Evolutionary conservation across 257 asterid genomes (phyloP), one percentile per base, ranked within the genome.

Genomic region (Lycium barbarum): DNA sequence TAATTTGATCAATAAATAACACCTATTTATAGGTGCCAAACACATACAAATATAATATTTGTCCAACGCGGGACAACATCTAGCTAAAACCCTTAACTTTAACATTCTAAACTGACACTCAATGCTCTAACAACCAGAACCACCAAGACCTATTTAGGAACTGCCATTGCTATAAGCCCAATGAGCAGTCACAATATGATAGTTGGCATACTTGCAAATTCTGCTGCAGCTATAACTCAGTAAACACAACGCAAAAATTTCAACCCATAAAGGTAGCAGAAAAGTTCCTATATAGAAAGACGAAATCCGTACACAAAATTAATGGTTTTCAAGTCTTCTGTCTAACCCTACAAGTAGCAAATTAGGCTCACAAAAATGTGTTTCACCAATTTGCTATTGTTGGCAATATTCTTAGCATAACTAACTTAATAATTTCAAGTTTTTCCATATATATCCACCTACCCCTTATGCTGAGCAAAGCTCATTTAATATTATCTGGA

Each of bases 401-500:
- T 83, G 57, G 70, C 81, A 54, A 74, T 35, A 83, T 74, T 49
- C 81, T 45, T n/a, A 83, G n/a, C 65, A 54, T 15, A 58, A 22
- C 70, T 36, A 35, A 49, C 36, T 82, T 82, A 79, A 55, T 61
- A 62, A 66, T 68, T 83, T 81, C 89, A 84, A 43, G 43, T 33
- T 57, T 22, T 58, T 36, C 70, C 73, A 67, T 13, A 76, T 51
- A 62, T 58, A 81, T 66, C 82, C 47, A 40, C 43, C 33, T 59
- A 66, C 66, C 83, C 83, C 5, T 43, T 35, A 79, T 57, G 79
- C 62, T 45, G 83, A 76, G 85, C 86, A 65, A 82, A 76, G 63
- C 63, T 79, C 84, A 26, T 72, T 88, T 88, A 72, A 85, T 90
- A 65, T 58, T 58, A 80, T 90, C 93, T 89, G 71, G 84, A 81